Conservation (phyloP, 1,284 basidiomycete genomes). For the Pterulicium gracile region DNA sequence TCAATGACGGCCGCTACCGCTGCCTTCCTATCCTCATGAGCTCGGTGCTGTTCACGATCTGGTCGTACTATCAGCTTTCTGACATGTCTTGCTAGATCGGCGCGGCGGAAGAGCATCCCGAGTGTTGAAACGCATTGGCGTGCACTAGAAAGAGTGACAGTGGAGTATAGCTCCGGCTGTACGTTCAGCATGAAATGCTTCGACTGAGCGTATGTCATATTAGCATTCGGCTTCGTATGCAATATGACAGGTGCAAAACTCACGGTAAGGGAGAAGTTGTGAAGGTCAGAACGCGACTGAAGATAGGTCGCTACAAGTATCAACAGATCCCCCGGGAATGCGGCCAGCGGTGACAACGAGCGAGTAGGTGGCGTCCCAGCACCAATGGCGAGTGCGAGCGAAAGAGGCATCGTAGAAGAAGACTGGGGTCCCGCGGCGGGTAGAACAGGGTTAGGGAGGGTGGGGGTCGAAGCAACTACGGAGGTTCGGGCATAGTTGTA, state of each 20-base stretch:
- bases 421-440: no score
- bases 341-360: no score
- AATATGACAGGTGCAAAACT: conserved; percentile 16
- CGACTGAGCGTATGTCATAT: conserved; percentile 19
- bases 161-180: conserved; percentile 46
- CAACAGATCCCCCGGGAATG: conserved; percentile 48
- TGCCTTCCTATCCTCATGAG: conserved; percentile 21
- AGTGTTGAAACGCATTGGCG: conserved; percentile 53
- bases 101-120: conserved; percentile 42
- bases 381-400: no score
- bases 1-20: conserved; percentile 36
- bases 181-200: conserved; percentile 37
- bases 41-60: conserved; percentile 22
- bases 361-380: no score
- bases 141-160: conserved; percentile 38
- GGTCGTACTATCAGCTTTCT: conserved; percentile 41
- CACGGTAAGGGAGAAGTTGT: conserved; percentile 47
- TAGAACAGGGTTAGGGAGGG: no score
- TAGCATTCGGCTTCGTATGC: conserved; percentile 3
- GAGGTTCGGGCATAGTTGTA: no score
- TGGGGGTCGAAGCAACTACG: no score
- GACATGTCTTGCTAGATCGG: conserved; percentile 53
- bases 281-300: conserved; percentile 36
- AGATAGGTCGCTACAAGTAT: conserved; percentile 50
- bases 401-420: no score